A percentile compares a stretch with the other conserved stretches of the same genome.
Evolutionary conservation across 305 asterid species (phyloP).

Genomic region (Rubia peregrina): DNA sequence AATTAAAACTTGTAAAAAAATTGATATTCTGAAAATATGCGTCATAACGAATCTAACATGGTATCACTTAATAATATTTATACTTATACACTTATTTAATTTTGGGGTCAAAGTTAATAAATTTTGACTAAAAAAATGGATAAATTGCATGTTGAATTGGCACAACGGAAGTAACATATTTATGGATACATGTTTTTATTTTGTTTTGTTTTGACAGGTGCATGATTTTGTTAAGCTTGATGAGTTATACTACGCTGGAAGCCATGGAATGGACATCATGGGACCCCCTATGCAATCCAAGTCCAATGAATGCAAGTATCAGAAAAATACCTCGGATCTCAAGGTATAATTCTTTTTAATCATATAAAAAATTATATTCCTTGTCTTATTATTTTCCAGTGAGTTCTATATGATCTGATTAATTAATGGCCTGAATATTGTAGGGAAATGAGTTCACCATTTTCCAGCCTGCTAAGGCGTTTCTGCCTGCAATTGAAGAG

Average conservation of each 20-base stretch:
- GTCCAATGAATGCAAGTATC: slow-evolving; percentile 41
- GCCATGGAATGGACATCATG: slow-evolving; percentile 95
- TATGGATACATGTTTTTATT: neutral
- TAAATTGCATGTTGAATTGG: too few relatives aligned
- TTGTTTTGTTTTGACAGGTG: slow-evolving; percentile 31
- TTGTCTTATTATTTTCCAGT: neutral
- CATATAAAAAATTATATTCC: too few relatives aligned
- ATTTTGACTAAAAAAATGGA: too few relatives aligned
- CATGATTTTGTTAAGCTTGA: slow-evolving; percentile 65
- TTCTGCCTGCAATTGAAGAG: too few relatives aligned
- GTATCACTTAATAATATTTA: too few relatives aligned
- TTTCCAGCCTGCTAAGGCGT: slow-evolving; percentile 43
- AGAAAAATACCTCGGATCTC: slow-evolving; percentile 34
- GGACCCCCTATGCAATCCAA: slow-evolving; percentile 42
- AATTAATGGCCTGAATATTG: neutral
- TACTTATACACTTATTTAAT: too few relatives aligned
- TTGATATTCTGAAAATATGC: too few relatives aligned
- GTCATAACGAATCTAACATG: too few relatives aligned
- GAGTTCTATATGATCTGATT: neutral
- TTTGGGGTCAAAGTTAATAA: too few relatives aligned
- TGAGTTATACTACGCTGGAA: slow-evolving; percentile 78
- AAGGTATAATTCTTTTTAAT: slow-evolving; percentile 23
- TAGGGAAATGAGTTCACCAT: slow-evolving; percentile 57
- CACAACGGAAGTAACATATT: too few relatives aligned
- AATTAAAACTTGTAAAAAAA: too few relatives aligned